Conservation (phyloP, 2,329 filamentous ascomycete genomes). For the Colletotrichum plurivorum region DNA sequence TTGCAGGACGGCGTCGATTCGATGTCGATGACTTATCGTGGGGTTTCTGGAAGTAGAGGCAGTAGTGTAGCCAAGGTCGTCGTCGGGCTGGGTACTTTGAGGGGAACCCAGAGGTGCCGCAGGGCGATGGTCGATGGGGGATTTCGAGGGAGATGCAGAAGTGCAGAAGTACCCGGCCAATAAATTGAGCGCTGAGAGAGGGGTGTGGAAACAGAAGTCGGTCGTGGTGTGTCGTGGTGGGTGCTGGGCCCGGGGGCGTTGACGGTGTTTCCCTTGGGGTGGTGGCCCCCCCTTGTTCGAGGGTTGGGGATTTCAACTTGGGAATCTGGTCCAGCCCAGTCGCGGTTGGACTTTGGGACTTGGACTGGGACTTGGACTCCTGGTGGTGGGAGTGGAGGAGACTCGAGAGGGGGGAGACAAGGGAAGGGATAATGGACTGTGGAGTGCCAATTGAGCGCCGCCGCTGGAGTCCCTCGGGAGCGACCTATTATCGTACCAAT, state of each 20-base stretch:
- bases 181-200: constrained; percentile 9
- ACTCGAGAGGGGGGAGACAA: constrained; percentile 14
- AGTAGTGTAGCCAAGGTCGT: constrained; percentile 19
- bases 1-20: constrained; percentile 22
- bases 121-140: constrained; percentile 12
- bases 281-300: constrained; percentile 28
- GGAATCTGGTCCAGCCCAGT: constrained; percentile 28
- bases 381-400: constrained; percentile 22
- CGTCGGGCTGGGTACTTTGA: constrained; percentile 14
- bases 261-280: constrained; percentile 30
- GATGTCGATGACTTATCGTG: constrained; percentile 26
- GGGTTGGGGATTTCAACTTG: constrained; percentile 1
- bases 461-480: constrained; percentile 36
- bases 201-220: constrained; percentile 23
- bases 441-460: constrained; percentile 36
- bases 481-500: constrained; percentile 53
- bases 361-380: constrained; percentile 13
- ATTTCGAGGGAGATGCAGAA: constrained; percentile 22
- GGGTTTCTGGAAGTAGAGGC: constrained; percentile 2
- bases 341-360: constrained; percentile 34
- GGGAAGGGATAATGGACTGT: constrained; percentile 30
- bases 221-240: constrained; percentile 5
- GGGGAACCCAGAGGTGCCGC: constrained; percentile 5
- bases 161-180: constrained; percentile 11
- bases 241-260: constrained; percentile 28